phyloP scores from a whole-genome alignment of 2,329 filamentous ascomycete genomes.

The Cladobotryum protrusum region DNA sequence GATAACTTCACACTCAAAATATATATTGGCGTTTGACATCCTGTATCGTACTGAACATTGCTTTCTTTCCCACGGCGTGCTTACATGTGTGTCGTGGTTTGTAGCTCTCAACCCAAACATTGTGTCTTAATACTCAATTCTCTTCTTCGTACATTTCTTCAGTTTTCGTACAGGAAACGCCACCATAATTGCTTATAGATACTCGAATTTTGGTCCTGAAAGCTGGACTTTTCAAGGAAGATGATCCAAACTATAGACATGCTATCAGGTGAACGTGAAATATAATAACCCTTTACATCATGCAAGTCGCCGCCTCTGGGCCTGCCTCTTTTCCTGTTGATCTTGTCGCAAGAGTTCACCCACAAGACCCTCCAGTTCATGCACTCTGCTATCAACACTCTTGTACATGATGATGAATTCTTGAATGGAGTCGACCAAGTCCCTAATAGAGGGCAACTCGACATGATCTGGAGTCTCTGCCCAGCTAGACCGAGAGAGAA shows the following conservation, averaged over 20 bases:
- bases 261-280: too few species aligned
- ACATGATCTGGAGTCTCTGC: neutral
- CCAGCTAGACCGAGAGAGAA: slow-evolving; percentile 41
- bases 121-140: neutral
- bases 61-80: too few species aligned
- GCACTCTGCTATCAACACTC: neutral
- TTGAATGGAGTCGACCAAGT: neutral
- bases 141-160: neutral
- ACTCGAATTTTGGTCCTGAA: neutral
- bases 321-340: neutral
- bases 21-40: too few species aligned
- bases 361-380: neutral
- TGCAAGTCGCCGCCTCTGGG: neutral
- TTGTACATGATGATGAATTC: slow-evolving; percentile 1
- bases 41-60: too few species aligned
- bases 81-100: too few species aligned
- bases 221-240: neutral
- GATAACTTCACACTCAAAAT: too few species aligned
- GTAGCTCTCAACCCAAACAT: too few species aligned
- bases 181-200: neutral
- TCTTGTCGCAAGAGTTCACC: neutral
- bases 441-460: neutral
- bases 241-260: neutral
- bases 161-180: neutral
- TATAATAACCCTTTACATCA: too few species aligned